Evolutionary conservation across 2,329 filamentous ascomycete species (phyloP).

Genomic region (Epichloe gansuensis): DNA sequence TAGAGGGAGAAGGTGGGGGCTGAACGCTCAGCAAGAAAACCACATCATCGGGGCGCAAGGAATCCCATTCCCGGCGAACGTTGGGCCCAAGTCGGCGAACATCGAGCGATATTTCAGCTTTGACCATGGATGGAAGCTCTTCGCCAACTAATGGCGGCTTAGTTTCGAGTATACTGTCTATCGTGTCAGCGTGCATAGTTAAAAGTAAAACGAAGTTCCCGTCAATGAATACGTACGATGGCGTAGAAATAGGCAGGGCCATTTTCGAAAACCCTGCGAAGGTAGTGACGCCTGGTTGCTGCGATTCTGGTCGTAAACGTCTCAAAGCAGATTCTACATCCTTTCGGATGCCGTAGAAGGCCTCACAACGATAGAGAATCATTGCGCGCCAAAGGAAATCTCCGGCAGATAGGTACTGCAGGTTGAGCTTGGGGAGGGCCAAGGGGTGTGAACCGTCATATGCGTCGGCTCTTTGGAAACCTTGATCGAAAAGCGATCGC

Average conservation of each 20-base stretch:
- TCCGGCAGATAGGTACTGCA: constrained; percentile 88
- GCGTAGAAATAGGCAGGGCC: constrained; percentile 77
- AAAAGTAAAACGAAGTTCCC: not conserved
- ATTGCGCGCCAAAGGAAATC: constrained; percentile 97
- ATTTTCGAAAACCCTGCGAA: constrained; percentile 86
- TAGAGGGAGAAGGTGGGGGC: constrained; percentile 38
- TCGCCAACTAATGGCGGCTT: constrained; percentile 74
- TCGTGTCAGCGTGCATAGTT: not conserved
- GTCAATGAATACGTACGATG: constrained; percentile 36
- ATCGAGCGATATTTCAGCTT: constrained; percentile 77
- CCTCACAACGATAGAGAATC: constrained; percentile 75
- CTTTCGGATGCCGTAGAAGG: constrained; percentile 87
- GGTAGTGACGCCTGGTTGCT: constrained; percentile 50
- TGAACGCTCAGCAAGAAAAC: constrained; percentile 77
- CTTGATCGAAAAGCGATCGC: constrained; percentile 62
- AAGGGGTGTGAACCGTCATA: constrained; percentile 83
- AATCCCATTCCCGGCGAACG: constrained; percentile 80
- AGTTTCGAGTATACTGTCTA: constrained; percentile 60
- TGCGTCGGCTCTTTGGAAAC: constrained; percentile 66
- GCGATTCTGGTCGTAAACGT: constrained; percentile 59
- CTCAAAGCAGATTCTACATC: constrained; percentile 77
- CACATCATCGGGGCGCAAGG: constrained; percentile 73
- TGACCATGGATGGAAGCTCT: constrained; percentile 68
- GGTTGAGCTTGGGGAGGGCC: constrained; percentile 84
- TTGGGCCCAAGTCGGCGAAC: constrained; percentile 66